Evolutionary conservation across 2,329 filamentous ascomycete genomes (phyloP).

Genomic region (Diaporthe vaccinii): DNA sequence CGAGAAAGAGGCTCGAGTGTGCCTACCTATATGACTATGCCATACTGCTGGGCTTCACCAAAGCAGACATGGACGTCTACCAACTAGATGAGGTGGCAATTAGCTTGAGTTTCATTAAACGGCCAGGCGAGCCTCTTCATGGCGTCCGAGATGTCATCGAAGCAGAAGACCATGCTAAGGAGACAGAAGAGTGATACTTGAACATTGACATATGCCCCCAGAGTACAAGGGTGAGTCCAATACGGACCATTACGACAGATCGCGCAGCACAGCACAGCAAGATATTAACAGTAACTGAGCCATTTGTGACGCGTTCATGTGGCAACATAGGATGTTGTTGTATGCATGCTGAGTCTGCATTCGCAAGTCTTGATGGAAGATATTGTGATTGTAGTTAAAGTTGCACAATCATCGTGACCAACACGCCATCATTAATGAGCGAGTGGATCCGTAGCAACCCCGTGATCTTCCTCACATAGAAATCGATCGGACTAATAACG

Average conservation of each 20-base stretch:
- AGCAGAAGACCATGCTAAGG: not conserved
- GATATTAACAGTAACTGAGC: not conserved
- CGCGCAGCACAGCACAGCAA: not conserved
- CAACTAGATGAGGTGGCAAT: not conserved
- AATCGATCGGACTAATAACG: not conserved
- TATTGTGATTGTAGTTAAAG: no score
- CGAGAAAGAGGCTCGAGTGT: not conserved
- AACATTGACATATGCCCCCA: not conserved
- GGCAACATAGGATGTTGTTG: not conserved
- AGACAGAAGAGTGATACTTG: not conserved
- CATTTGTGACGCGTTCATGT: not conserved
- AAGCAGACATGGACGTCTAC: no score
- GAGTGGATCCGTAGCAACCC: not conserved
- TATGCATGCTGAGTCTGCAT: not conserved
- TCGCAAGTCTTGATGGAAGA: not conserved
- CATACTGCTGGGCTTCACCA: not conserved
- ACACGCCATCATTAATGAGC: not conserved
- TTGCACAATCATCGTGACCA: not conserved
- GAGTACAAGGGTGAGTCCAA: not conserved
- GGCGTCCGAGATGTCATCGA: not conserved
- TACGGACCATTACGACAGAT: not conserved
- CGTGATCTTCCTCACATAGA: not conserved
- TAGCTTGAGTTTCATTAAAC: not conserved
- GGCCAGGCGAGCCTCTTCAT: not conserved
- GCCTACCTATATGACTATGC: not conserved